Percentiles rank a stretch among this genome's conserved stretches.
Evolutionary conservation across 2,329 filamentous ascomycete genomes (phyloP).

Genomic region (Fulvia fulva): DNA sequence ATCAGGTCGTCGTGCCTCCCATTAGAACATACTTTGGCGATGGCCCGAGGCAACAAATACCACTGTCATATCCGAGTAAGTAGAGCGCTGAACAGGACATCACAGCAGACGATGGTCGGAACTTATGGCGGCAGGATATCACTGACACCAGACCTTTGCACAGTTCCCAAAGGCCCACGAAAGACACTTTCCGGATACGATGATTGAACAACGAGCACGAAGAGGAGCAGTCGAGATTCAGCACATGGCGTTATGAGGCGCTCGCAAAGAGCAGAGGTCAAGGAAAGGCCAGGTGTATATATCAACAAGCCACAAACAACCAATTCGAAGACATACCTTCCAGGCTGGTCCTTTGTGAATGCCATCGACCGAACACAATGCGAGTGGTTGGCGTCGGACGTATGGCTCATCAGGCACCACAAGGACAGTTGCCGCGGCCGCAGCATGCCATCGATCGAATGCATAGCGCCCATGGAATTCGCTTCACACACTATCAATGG

Average conservation of each 20-base stretch:
- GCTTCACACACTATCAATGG: too few species aligned
- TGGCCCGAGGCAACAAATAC: constrained; percentile 65
- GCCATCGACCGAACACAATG: neutral
- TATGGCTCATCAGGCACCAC: neutral
- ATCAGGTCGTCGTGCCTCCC: constrained; percentile 62
- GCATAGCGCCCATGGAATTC: too few species aligned
- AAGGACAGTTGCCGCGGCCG: too few species aligned
- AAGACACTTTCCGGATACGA: constrained; percentile 46
- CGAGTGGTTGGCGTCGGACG: neutral
- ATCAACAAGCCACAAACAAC: neutral
- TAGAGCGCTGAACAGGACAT: constrained; percentile 30
- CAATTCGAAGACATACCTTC: neutral
- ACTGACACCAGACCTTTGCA: neutral
- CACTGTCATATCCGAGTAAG: constrained; percentile 90
- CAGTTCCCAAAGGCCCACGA: constrained; percentile 47
- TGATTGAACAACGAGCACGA: constrained; percentile 29
- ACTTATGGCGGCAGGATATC: neutral
- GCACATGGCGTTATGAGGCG: constrained; percentile 3
- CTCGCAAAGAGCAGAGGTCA: neutral
- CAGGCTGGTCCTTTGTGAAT: neutral
- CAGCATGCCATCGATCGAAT: too few species aligned
- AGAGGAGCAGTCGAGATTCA: neutral
- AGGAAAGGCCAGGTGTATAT: neutral
- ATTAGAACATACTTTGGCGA: constrained; percentile 71
- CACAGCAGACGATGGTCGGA: neutral